Percentiles rank a stretch among this genome's conserved stretches.
Evolutionary conservation across 192 early-diverging fungal species (phyloP).

Genomic region (Entophlyctis helioformis): DNA sequence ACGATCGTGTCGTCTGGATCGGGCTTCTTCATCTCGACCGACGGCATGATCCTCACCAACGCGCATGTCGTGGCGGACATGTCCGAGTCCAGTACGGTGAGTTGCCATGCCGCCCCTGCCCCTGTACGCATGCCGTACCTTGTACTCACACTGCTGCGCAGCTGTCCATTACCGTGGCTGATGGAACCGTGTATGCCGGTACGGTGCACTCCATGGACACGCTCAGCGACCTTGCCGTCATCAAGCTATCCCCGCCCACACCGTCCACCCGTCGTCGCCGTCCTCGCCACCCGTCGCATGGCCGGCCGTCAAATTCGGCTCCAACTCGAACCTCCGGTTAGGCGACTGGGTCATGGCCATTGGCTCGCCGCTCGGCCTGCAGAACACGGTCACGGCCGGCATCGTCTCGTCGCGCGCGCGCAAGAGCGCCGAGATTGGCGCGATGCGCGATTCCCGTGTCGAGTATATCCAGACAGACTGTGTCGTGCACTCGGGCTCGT

Average conservation of each 20-base stretch:
- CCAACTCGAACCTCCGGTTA: not conserved
- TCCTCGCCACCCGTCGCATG: not conserved
- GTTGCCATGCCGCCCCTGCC: no score
- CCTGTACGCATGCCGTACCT: no score
- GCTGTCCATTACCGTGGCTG: slow-evolving; percentile 18
- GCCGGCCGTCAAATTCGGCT: slow-evolving; percentile 1
- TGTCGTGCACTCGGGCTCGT: slow-evolving; percentile 32
- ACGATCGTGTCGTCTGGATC: slow-evolving; percentile 25
- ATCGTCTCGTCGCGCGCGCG: slow-evolving; percentile 27
- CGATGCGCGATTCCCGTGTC: slow-evolving; percentile 15
- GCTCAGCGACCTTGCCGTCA: slow-evolving; percentile 29
- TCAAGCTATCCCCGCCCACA: slow-evolving; percentile 9
- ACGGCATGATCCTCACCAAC: slow-evolving; percentile 31
- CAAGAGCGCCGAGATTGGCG: slow-evolving; percentile 26
- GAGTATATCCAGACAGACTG: slow-evolving; percentile 43
- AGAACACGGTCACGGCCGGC: slow-evolving; percentile 37
- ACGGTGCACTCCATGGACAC: slow-evolving; percentile 25
- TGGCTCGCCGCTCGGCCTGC: slow-evolving; percentile 38
- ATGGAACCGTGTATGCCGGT: slow-evolving; percentile 22
- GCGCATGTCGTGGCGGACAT: slow-evolving; percentile 18
- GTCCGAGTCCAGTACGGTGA: no score
- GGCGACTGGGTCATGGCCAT: slow-evolving; percentile 36
- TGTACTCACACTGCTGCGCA: no score
- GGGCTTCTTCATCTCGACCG: slow-evolving; percentile 30
- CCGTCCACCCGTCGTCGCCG: not conserved